Percentiles rank a stretch among this genome's conserved stretches.
Conservation (phyloP, 1,284 basidiomycete species). For the Ustilago curta region DNA sequence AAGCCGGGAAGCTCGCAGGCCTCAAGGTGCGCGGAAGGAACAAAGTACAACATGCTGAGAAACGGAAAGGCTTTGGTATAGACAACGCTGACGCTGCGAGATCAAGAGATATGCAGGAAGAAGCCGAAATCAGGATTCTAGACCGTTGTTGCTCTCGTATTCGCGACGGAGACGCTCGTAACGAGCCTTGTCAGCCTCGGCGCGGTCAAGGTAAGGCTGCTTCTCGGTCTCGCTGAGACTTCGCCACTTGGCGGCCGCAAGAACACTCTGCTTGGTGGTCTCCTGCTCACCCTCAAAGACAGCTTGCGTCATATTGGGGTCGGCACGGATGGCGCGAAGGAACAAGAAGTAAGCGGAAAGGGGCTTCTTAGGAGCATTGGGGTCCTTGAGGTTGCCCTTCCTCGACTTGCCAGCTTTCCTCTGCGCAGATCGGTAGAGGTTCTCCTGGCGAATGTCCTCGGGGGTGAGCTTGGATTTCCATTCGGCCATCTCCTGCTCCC, state of each 20-base stretch:
- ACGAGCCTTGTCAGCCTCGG: constrained; percentile 62
- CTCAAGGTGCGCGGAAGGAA: constrained; percentile 2
- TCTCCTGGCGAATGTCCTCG: constrained; percentile 94
- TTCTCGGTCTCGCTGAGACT: constrained; percentile 90
- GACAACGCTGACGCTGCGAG: constrained; percentile 7
- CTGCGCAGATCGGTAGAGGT: constrained; percentile 88
- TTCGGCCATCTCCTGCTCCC: constrained; percentile 81
- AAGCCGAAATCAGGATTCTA: constrained; percentile 24
- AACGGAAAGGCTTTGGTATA: constrained; percentile 24
- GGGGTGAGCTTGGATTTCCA: constrained; percentile 92
- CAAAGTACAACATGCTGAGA: constrained; percentile 32
- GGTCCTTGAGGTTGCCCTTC: constrained; percentile 94
- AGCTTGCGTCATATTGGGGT: constrained; percentile 71
- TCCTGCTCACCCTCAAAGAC: constrained; percentile 93
- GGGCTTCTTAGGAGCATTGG: constrained; percentile 95
- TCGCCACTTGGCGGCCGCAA: constrained; percentile 92
- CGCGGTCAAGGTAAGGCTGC: constrained; percentile 65
- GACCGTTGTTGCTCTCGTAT: constrained; percentile 52
- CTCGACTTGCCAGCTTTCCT: constrained; percentile 92
- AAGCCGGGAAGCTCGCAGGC: constrained; percentile 4
- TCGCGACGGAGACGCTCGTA: constrained; percentile 62
- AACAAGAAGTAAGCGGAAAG: constrained; percentile 95
- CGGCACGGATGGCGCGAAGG: constrained; percentile 74
- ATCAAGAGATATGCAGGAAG: background rate
- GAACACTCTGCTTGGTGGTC: constrained; percentile 92